Evolutionary conservation across 257 asterid species (phyloP), one percentile per base, ranked within the genome.

Genomic region (Oldenlandia corymbosa): DNA sequence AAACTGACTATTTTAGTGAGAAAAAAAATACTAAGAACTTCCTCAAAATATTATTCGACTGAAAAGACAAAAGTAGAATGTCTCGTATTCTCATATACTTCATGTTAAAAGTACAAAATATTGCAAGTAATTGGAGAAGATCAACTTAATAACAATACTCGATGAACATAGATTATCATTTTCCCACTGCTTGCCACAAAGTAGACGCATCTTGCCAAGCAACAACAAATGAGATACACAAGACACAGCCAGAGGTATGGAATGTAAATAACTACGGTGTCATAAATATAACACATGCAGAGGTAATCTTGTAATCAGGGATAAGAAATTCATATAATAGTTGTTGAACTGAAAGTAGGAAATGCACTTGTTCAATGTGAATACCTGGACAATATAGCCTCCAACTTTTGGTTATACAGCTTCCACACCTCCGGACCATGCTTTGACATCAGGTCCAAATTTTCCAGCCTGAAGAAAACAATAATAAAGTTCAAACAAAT

Each of bases 391-490:
- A 85, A 69, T 74, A 80, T 78, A 48, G 88, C 95, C 78, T 90
- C 97, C 85, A 90, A 64, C 60, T 74, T 87, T 72, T 83, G 88
- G 71, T 93, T 93, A 77, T 87, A 83, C 76, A 79, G 51, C 84
- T 88, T 93, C 97, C 97, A 93, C 47, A 81, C 85, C 60, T 93
- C 99, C 49, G 97, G 96, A 58, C 99, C 96, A 70, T 90, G 85
- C 82, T 82, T 88, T 34, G 86, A 78, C 95, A 93, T 84, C 72
- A 90, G 74, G 30, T 93, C 99, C 46, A 93, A 87, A 80, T 93
- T 93, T 73, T 93, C 99, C 69, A 90, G 84, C 95, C 99, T 93
- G 64, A 36, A 9, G 9, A 34, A n/a, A n/a, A 78, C 50, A 7
- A 49, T 21, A 41, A 50, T 54, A 47, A 51, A 66, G 24, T 45